Evolutionary conservation across 2,329 filamentous ascomycete species (phyloP).

Genomic region (Pseudogymnoascus sp.): DNA sequence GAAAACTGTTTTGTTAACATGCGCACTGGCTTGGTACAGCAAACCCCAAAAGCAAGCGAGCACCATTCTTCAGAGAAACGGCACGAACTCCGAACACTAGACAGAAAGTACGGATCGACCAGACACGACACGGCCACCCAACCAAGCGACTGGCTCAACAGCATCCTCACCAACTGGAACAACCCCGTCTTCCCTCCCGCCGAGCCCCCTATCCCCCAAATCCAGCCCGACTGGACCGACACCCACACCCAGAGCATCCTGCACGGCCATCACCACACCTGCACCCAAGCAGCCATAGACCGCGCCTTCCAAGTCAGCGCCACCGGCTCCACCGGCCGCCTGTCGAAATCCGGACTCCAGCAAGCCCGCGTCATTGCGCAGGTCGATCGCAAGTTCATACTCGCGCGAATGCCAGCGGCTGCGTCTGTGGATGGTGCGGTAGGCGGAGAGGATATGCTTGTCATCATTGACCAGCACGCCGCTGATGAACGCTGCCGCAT

Average conservation of each 20-base stretch:
- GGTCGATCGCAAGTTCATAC: constrained; percentile 83
- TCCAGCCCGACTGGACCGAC: constrained; percentile 29
- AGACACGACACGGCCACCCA: not conserved
- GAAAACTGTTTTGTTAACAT: constrained; percentile 44
- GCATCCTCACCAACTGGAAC: constrained; percentile 58
- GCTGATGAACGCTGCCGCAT: constrained; percentile 83
- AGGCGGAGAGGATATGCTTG: constrained; percentile 39
- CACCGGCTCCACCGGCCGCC: constrained; percentile 31
- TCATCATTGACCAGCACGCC: constrained; percentile 88
- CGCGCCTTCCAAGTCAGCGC: constrained; percentile 22
- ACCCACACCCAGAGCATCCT: constrained; percentile 18
- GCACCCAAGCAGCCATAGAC: constrained; percentile 24
- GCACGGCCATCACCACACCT: constrained; percentile 21
- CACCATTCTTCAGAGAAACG: not conserved
- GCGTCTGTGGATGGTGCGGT: not conserved
- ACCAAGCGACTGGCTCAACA: constrained; percentile 48
- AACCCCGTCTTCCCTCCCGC: constrained; percentile 64
- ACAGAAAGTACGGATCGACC: not conserved
- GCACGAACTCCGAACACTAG: not conserved
- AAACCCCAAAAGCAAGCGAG: not conserved
- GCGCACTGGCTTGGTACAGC: constrained; percentile 43
- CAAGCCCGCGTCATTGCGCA: constrained; percentile 66
- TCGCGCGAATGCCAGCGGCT: constrained; percentile 47
- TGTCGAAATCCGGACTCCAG: constrained; percentile 57
- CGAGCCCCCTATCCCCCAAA: constrained; percentile 39